Evolutionary conservation across 441 rosid genomes (phyloP).

Genomic region (Theobroma grandiflorum): DNA sequence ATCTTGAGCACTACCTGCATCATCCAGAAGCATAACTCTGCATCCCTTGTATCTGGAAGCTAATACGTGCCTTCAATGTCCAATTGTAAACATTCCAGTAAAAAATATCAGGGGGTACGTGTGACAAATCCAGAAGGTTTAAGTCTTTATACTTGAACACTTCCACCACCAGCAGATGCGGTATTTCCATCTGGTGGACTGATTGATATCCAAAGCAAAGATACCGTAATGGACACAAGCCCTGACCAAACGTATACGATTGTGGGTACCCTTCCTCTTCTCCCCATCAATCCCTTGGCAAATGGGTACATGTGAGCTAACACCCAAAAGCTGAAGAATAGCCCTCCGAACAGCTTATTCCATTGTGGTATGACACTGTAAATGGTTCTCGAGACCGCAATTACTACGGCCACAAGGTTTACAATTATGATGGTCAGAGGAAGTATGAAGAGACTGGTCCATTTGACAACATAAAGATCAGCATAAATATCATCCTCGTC

Average conservation of each 20-base stretch:
- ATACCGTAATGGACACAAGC: conserved; percentile 72
- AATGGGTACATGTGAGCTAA: conserved; percentile 91
- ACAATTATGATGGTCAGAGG: conserved; percentile 79
- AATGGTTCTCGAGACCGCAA: conserved; percentile 70
- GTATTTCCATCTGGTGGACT: conserved; percentile 59
- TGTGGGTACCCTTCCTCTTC: conserved; percentile 86
- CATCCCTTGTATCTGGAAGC: not conserved
- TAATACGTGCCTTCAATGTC: not conserved
- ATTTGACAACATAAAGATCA: conserved; percentile 81
- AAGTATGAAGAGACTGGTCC: conserved; percentile 86
- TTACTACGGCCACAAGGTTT: conserved; percentile 71
- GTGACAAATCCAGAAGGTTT: not conserved
- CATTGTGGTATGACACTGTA: conserved; percentile 87
- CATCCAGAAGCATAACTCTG: not conserved
- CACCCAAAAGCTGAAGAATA: conserved; percentile 88
- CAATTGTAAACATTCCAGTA: not conserved
- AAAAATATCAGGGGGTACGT: not conserved
- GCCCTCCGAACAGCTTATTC: conserved; percentile 82
- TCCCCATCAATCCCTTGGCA: conserved; percentile 86
- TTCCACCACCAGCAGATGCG: conserved; percentile 31
- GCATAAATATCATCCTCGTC: conserved; percentile 79
- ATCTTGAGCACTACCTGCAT: not conserved
- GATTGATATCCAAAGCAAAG: conserved; percentile 75
- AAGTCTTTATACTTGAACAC: conserved; percentile 3
- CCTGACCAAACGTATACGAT: conserved; percentile 89